A percentile compares a stretch with the other conserved stretches of the same genome.
Evolutionary conservation across 257 asterid genomes (phyloP).

Genomic region (Oldenlandia corymbosa): DNA sequence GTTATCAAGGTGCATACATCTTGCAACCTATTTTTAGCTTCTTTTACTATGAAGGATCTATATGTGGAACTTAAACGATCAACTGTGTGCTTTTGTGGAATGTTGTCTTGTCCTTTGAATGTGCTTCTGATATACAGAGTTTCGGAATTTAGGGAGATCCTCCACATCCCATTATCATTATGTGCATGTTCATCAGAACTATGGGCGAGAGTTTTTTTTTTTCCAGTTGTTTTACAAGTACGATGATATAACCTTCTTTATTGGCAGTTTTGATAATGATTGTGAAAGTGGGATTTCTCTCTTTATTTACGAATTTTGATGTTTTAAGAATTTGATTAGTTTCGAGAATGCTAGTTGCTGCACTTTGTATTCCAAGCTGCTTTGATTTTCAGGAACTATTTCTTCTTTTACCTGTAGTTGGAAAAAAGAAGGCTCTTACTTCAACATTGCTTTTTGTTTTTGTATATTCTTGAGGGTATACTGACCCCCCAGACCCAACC

Average conservation of each 20-base stretch:
- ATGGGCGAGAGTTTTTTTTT: too few species aligned
- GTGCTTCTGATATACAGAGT: neutral
- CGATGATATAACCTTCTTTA: neutral
- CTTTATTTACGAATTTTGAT: neutral
- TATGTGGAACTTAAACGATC: slow-evolving; percentile 3
- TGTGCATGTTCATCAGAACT: neutral
- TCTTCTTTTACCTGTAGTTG: neutral
- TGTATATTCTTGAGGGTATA: slow-evolving; percentile 14
- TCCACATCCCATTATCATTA: neutral
- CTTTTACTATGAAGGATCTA: slow-evolving; percentile 14
- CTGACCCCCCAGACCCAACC: too few species aligned
- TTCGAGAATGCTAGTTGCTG: neutral
- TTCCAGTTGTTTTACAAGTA: neutral
- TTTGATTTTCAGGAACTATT: neutral
- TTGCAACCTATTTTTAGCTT: slow-evolving; percentile 17
- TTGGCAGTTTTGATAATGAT: neutral
- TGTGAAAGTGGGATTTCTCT: neutral
- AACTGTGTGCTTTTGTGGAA: neutral
- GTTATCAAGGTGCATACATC: slow-evolving; percentile 65
- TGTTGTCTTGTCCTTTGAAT: neutral
- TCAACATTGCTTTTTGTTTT: neutral
- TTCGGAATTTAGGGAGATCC: neutral
- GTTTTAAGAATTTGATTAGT: neutral
- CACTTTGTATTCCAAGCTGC: neutral
- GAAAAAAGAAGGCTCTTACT: neutral